Conservation (phyloP, 2,329 filamentous ascomycete species). For the Cytospora leucostoma region DNA sequence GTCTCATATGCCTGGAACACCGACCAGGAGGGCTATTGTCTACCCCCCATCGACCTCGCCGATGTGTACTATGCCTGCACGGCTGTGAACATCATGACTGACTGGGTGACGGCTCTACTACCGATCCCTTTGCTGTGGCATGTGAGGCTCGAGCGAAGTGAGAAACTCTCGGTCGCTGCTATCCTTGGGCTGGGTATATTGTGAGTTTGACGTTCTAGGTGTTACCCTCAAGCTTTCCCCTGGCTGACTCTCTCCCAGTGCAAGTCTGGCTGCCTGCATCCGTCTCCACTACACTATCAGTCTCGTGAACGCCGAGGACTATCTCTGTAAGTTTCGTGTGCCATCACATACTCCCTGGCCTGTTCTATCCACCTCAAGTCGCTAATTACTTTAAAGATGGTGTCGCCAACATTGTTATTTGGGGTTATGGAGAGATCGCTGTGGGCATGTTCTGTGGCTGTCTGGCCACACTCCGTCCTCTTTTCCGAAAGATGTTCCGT, state of each 20-base stretch:
- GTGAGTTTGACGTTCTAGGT: conserved; percentile 10
- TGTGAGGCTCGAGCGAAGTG: conserved; percentile 24
- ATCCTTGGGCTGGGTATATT: conserved; percentile 27
- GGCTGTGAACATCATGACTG: conserved; percentile 24
- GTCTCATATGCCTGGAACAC: conserved; percentile 27
- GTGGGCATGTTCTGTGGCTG: conserved; percentile 25
- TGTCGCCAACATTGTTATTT: conserved; percentile 24
- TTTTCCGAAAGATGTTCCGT: conserved; percentile 24
- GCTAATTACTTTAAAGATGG: conserved; percentile 5
- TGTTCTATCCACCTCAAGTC: background rate
- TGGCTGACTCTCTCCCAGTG: conserved; percentile 8
- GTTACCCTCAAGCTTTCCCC: background rate
- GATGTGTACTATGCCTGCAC: conserved; percentile 23
- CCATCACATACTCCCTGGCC: background rate
- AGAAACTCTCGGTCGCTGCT: conserved; percentile 24
- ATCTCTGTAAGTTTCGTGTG: conserved; percentile 19
- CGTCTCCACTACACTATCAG: conserved; percentile 26
- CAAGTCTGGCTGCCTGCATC: conserved; percentile 25
- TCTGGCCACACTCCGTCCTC: conserved; percentile 24
- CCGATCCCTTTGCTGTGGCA: conserved; percentile 25
- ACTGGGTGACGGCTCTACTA: conserved; percentile 21
- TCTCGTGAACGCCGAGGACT: conserved; percentile 16
- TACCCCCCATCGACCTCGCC: conserved; percentile 3
- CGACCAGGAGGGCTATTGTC: conserved; percentile 18
- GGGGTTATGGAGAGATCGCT: conserved; percentile 25